These are phyloP conservation scores for Mortierella sp. DNA, from an alignment of 371 early-diverging fungal species.

Conservation along the genomic window DNA sequence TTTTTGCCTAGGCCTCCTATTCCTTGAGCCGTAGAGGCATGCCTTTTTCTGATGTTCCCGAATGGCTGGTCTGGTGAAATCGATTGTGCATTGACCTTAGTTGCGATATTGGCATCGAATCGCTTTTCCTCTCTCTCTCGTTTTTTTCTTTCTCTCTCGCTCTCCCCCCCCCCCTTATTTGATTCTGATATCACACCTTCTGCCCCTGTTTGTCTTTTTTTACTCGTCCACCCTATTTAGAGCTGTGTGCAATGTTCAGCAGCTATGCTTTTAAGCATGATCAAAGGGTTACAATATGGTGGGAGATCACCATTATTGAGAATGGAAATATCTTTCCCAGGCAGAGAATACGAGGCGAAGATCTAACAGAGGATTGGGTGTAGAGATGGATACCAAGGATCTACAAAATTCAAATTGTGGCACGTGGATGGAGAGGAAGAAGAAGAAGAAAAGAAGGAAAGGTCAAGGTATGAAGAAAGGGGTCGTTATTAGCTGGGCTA, in stretches of 20 bases:
- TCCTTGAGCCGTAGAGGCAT: background rate
- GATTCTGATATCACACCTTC: constrained; percentile 1
- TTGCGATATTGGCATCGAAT: no score
- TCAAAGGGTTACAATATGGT: background rate
- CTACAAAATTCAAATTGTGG: background rate
- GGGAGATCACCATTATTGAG: background rate
- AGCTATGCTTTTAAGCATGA: background rate
- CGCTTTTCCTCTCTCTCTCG: constrained; percentile 46
- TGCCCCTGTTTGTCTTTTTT: no score
- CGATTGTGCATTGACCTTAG: constrained; percentile 72
- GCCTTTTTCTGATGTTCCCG: no score
- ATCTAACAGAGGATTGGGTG: background rate
- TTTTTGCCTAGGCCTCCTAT: background rate
- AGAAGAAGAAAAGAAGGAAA: no score
- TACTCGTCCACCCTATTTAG: no score
- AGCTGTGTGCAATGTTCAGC: no score
- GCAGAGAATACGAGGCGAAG: background rate
- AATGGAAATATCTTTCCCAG: background rate
- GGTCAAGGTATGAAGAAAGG: no score
- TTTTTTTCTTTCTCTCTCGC: background rate
- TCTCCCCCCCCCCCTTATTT: no score
- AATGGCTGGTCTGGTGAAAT: background rate
- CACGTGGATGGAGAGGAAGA: constrained; percentile 1
- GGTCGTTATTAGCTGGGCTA: no score
- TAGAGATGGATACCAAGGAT: background rate